phyloP scores from a whole-genome alignment of 1,139 yeast genomes.

The Wickerhamiella infanticola region DNA sequence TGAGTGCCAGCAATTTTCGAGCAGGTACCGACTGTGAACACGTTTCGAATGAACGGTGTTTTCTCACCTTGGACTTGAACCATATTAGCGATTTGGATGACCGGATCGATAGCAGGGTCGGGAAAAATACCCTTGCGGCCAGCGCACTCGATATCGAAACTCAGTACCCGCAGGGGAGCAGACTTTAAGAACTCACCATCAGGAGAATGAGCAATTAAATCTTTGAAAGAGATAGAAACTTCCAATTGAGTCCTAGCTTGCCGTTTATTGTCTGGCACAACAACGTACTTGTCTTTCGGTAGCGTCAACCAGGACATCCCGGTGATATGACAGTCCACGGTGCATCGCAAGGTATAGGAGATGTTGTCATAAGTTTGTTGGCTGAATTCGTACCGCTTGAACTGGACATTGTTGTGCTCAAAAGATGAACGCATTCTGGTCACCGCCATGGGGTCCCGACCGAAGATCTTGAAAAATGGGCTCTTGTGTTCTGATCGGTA shows the following conservation, averaged over 20 bases:
- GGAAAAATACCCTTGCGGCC: conserved; percentile 96
- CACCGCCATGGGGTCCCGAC: conserved; percentile 49
- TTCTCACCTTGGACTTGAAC: conserved; percentile 68
- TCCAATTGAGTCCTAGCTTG: conserved; percentile 80
- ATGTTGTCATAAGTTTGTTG: conserved; percentile 77
- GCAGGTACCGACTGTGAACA: conserved; percentile 84
- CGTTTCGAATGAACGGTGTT: conserved; percentile 87
- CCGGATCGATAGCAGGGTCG: conserved; percentile 84
- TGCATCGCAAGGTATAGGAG: conserved; percentile 66
- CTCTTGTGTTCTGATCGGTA: conserved; percentile 62
- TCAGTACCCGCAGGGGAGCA: conserved; percentile 85
- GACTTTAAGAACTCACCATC: conserved; percentile 91
- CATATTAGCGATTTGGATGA: conserved; percentile 92
- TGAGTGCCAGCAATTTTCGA: conserved; percentile 90
- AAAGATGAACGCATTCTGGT: conserved; percentile 59
- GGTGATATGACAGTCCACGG: conserved; percentile 75
- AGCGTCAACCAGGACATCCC: conserved; percentile 98
- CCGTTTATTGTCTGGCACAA: conserved; percentile 22
- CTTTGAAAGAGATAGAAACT: conserved; percentile 48
- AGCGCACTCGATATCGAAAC: conserved; percentile 97
- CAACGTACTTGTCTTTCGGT: conserved; percentile 53
- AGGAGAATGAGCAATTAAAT: conserved; percentile 63
- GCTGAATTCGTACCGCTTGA: conserved; percentile 6
- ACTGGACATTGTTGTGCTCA: conserved; percentile 32
- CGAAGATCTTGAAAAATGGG: conserved; percentile 64